Evolutionary conservation across 108 stramenopile species (phyloP), one percentile per base, ranked within the genome.

Genomic region (Phaeodactylum tricornutum): DNA sequence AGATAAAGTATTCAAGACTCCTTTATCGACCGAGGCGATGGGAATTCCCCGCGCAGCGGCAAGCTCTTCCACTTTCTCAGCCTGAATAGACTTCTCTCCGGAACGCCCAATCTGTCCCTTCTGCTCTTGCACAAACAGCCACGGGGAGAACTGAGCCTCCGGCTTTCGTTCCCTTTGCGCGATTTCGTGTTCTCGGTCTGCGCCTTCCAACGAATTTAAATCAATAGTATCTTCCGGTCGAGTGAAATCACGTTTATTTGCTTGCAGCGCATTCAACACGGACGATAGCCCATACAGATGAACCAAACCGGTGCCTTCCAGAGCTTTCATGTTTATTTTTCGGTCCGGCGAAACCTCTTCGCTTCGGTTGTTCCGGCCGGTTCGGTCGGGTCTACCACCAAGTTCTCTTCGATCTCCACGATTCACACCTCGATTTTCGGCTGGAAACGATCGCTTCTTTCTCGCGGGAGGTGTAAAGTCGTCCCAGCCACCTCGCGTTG

Each of bases 231-330:
- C 65, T 15, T 74, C 69, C 1, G 62, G 53, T 21, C 47, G 50
- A 0, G 49, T 40, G 25, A 91, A 67, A 55, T 84, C 75, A 12
- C 89, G 64, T 16, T 56, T 43, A 54, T 74, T 65, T 21, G 85
- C 64, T 43, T 67, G 46, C 21, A 92, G 56, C 14, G 90, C 85
- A 64, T 85, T 87, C 59, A 85, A 53, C 2, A 84, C 74, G 1
- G 90, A 78, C 3, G 85, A 67, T 28, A 92, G 55, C 12, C 90
- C 90, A 40, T 84, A 92, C 19, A 92, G 47, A 53, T 92, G 90
- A 15, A 82, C 68, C 62, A 73, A 85, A 16, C 85, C 90, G 25
- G 82, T 74, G 23, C 56, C 56, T 46, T 87, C 84, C 45, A 92
- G 48, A 3, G 55, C 62, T 51, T 68, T 71, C 59, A 92, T 71